Evolutionary conservation across 768 basidiomycete genomes (phyloP), one percentile per base, ranked within the genome.

Genomic region (Termitomyces bulborhizus): DNA sequence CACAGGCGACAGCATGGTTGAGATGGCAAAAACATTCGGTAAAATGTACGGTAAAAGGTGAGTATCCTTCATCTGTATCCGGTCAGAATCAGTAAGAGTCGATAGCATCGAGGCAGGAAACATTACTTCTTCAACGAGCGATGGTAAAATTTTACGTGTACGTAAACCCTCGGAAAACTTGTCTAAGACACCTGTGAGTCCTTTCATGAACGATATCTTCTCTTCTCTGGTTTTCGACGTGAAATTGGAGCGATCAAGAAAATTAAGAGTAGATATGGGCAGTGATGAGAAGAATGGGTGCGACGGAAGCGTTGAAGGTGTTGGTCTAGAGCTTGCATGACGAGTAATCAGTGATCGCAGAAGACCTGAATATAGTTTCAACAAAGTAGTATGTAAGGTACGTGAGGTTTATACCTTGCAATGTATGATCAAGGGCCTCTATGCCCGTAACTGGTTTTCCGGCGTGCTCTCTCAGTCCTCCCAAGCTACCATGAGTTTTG

Each of bases 161-260:
- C 85, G 80, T 53, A 98, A 74, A 15, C 93, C 88, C 62, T 94
- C 92, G 8, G 90, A 88, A 69, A 99, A 98, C 45, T 79, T 83
- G 53, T 84, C 84, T 37, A 98, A 71, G 6, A 98, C 94, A 48
- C 78, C 65, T 1, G 86, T 78, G 18, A 98, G 72, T 0, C 96
- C 95, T 67, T 92, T 92, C 84, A 98, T 89, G 68, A 98, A 98
- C 0, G 90, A 90, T 27, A 97, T 87, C 68, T 98, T 98, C 66
- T 98, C 97, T 72, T 98, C 96, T 54, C 88, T 75, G 2, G 93
- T 86, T 70, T 98, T 97, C 0, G 92, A 84, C 0, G 94, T 91
- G 67, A 98, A 99, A 55, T 88, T 96, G 4, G 95, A 91, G 13
- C 96, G 85, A 64, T 98, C 96, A 52, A 99, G 75, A 72, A 98